These are phyloP conservation scores for Arthrocladium fulminans DNA, from an alignment of 2,329 filamentous ascomycete genomes.

Conservation along the genomic window DNA sequence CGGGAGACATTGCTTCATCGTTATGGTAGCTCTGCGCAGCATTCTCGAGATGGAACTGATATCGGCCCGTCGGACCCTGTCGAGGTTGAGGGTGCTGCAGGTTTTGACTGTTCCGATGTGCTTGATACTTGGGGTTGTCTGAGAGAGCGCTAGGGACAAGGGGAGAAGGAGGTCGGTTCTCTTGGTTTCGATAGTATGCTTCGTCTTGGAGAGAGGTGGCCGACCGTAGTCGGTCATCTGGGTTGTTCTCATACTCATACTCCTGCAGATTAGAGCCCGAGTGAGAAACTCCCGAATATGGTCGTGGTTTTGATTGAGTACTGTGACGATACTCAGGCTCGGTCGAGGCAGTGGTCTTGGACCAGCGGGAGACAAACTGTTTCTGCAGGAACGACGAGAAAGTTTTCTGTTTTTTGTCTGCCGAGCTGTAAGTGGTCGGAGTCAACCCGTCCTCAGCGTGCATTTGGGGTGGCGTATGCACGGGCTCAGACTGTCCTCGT, in stretches of 20 bases:
- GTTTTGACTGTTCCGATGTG: slow-evolving; percentile 55
- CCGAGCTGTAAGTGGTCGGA: slow-evolving; percentile 52
- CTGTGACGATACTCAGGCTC: slow-evolving; percentile 67
- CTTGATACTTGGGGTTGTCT: slow-evolving; percentile 55
- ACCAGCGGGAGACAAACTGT: slow-evolving; percentile 75
- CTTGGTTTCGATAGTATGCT: slow-evolving; percentile 25
- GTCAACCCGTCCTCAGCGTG: slow-evolving; percentile 61
- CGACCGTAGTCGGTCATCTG: slow-evolving; percentile 38
- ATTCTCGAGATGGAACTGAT: slow-evolving; percentile 53
- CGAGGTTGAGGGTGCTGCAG: slow-evolving; percentile 57
- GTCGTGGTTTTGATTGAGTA: slow-evolving; percentile 46
- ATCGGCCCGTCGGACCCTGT: slow-evolving; percentile 52
- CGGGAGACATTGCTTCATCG: slow-evolving; percentile 24
- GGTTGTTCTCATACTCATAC: slow-evolving; percentile 48
- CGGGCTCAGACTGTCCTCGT: slow-evolving; percentile 35
- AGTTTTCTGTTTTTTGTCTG: slow-evolving; percentile 81
- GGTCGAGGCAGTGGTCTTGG: slow-evolving; percentile 87
- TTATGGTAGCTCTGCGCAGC: slow-evolving; percentile 48
- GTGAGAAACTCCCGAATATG: slow-evolving; percentile 58
- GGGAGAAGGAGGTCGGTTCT: slow-evolving; percentile 49
- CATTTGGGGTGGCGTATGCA: slow-evolving; percentile 38
- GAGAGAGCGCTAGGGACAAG: slow-evolving; percentile 50
- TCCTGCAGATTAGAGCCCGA: slow-evolving; percentile 67
- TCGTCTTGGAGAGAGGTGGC: slow-evolving; percentile 34
- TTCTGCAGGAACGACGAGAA: slow-evolving; percentile 79